Percentiles rank a stretch among this genome's conserved stretches.
Evolutionary conservation across 169 alveolate species (phyloP).

Genomic region (Cryptosporidium baileyi): DNA sequence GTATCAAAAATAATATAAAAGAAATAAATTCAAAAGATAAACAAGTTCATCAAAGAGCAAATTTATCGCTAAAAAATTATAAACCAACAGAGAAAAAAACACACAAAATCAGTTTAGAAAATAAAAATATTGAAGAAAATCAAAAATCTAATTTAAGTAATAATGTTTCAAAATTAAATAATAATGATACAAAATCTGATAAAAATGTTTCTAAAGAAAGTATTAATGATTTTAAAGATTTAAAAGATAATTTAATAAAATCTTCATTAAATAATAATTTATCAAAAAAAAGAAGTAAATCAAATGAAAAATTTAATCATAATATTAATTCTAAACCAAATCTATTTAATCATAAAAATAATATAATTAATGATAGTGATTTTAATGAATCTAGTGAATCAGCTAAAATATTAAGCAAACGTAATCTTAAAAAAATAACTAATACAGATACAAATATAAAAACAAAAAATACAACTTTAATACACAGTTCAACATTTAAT

Average conservation of each 20-base stretch:
- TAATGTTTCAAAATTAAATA: too few relatives aligned
- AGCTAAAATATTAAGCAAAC: slow-evolving; percentile 19
- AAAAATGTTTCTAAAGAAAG: slow-evolving; percentile 19
- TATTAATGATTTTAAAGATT: background rate
- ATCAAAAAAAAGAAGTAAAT: slow-evolving; percentile 44
- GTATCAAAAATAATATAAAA: too few relatives aligned
- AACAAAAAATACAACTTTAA: background rate
- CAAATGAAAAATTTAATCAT: slow-evolving; percentile 4
- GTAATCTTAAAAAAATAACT: slow-evolving; percentile 28
- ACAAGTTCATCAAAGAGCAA: too few relatives aligned
- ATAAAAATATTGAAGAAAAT: too few relatives aligned
- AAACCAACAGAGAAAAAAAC: too few relatives aligned
- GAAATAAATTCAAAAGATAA: too few relatives aligned
- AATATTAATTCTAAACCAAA: background rate
- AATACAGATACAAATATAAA: background rate
- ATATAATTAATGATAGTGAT: too few relatives aligned
- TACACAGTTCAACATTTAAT: slow-evolving; percentile 1
- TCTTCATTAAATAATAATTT: background rate
- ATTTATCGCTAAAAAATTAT: too few relatives aligned
- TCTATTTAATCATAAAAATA: too few relatives aligned
- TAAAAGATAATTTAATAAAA: background rate
- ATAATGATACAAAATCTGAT: background rate
- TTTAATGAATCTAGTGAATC: slow-evolving; percentile 27
- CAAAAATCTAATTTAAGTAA: too few relatives aligned
- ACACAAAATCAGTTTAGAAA: too few relatives aligned